Evolutionary conservation across 495 filamentous ascomycete species (phyloP), one percentile per base, ranked within the genome.

Genomic region (Aspergillus incahuasiensis): DNA sequence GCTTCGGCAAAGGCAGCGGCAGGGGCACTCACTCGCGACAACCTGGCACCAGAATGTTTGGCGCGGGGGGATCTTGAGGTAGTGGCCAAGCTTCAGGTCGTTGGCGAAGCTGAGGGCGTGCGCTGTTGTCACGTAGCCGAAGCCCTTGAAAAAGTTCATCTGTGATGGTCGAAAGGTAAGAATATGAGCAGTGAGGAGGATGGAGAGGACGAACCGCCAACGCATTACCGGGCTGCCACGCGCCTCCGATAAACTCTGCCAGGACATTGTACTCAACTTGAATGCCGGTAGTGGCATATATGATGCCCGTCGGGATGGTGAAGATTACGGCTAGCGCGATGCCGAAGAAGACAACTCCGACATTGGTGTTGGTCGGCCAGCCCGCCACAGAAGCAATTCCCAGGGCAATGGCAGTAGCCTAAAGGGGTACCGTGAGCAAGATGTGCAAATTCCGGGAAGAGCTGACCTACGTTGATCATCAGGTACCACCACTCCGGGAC

Each of bases 181-280:
- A 28, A 8, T 28, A 28, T 8, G 8, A 28, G 25, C 25, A 28
- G 3, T 28, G 3, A 8, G 32, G 13, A 35, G 13, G 32, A 11
- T 5, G 9, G 7, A 40, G 38, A 16, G 40, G 1, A 42, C 40
- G 8, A 42, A 42, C 12, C 40, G 86, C 87, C 90, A 91, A 63
- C 89, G 88, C 88, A 13, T 86, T 83, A 18, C 88, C 87, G 7
- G 89, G 87, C 62, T 91, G 89, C 18, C 86, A 67, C 32, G 73
- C 77, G 44, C 89, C 89, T 24, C 84, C 88, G 54, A 91, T 84
- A 43, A 91, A 76, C 66, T 92, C 88, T 67, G 88, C 60, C 51
- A 90, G 82, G 12, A 90, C 76, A 64, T 87, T 91, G 62, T 89
- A 83, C 62, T 42, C 13, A 11, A 51, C 18, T 20, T 20, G 6